Base-by-base conservation (phyloP, 306 rosid genomes). In the Pachyrhizus erosus region DNA sequence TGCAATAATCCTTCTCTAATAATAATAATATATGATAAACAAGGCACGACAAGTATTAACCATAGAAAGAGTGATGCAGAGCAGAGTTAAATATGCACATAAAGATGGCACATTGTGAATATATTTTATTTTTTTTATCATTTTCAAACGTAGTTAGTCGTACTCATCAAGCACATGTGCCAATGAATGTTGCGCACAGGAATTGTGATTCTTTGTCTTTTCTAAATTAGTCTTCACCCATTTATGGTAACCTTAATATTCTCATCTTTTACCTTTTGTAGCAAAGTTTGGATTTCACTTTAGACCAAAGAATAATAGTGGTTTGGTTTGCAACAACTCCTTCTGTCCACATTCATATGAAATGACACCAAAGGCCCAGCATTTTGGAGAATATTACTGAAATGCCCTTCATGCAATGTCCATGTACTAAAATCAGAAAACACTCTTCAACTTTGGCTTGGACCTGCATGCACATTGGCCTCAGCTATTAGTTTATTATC, bases 231-330 rank as follows among this genome's bases (percentile, higher is more conserved):
- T 62, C 7, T 61, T 27, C 1, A 13, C 14, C 86, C 73, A 23
- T 70, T 77, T 76, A 2, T 64, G 3, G 83, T 21, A 73, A 72
- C 79, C 79, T 79, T 74, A 66, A 79, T 45, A 57, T 80, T 74
- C 73, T 79, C 61, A 17, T 18, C 46, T 2, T 33, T 79, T 66
- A 1, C 79, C 78, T 7, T 23, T 24, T 42, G 2, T 46, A 74
- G 84, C 26, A 74, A 55, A 12, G 5, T 33, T 46, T 73, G 66
- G 62, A 67, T 43, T 64, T 70, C 73, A 40, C 73, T 68, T 68
- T 68, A 39, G 52, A 68, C 52, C 11, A 0, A 67, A 17, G 49
- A 67, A 67, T 67, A 3, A 37, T 65, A 20, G 54, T 42, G 74
- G 52, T 39, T 69, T 69, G 49, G 74, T 69, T 69, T 42, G 34